Percentiles rank a stretch among this genome's conserved stretches.
Evolutionary conservation across 805 yeast species (phyloP).

Genomic region (Wickerhamiella occidentalis): DNA sequence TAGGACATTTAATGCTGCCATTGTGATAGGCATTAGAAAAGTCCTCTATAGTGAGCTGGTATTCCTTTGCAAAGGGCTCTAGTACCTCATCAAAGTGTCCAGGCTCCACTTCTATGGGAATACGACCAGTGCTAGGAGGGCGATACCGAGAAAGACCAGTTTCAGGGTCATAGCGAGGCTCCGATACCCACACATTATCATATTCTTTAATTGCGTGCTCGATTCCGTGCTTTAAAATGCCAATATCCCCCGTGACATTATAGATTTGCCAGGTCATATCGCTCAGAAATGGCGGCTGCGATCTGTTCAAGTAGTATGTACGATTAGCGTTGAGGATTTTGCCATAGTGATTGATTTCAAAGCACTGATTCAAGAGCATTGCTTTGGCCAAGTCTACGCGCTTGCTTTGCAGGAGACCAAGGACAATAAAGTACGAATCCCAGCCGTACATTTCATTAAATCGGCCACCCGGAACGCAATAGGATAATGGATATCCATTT

Average conservation of each 20-base stretch:
- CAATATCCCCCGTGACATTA: conserved; percentile 37
- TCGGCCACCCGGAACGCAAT: conserved; percentile 94
- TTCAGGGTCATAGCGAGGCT: conserved; percentile 57
- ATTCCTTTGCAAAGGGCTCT: conserved; percentile 53
- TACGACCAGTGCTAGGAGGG: conserved; percentile 58
- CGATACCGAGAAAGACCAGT: conserved; percentile 83
- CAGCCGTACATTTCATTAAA: conserved; percentile 95
- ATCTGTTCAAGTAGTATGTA: conserved; percentile 76
- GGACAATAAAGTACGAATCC: conserved; percentile 90
- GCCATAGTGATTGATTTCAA: conserved; percentile 81
- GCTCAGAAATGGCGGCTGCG: conserved; percentile 94
- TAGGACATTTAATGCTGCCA: conserved; percentile 57
- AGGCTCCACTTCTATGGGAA: conserved; percentile 93
- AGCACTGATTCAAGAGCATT: conserved; percentile 84
- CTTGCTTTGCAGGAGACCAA: conserved; percentile 62
- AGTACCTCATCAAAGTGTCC: conserved; percentile 71
- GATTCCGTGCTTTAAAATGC: conserved; percentile 52
- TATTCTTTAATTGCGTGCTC: conserved; percentile 82
- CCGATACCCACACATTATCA: conserved; percentile 59
- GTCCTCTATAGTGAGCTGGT: conserved; percentile 44
- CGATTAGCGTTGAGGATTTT: conserved; percentile 90
- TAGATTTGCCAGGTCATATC: conserved; percentile 75
- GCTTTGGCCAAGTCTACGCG: conserved; percentile 65
- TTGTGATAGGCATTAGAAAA: conserved; percentile 60
- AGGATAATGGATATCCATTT: conserved; percentile 57